These are phyloP conservation scores for Tetraselmis striata DNA, from an alignment of 139 green algal species.

Conservation along the genomic window DNA sequence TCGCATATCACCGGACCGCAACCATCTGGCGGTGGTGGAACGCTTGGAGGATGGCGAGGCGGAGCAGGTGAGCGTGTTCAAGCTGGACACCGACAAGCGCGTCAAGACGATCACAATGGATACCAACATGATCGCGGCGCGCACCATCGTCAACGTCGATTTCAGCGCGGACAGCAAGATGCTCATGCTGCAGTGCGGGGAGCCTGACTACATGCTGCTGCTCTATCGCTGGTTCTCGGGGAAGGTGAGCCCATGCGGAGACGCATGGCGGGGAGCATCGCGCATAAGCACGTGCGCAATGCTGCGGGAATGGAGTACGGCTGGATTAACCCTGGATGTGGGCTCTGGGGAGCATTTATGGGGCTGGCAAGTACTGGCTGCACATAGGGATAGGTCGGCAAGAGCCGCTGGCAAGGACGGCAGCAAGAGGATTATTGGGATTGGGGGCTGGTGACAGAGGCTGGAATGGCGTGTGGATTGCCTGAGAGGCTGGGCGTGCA, in stretches of 20 bases:
- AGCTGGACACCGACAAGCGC: neutral
- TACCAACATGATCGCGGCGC: neutral
- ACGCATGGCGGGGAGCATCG: too few relatives aligned
- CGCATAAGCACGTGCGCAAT: too few relatives aligned
- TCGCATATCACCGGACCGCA: neutral
- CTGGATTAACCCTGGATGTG: too few relatives aligned
- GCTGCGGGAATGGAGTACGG: too few relatives aligned
- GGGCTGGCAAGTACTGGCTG: too few relatives aligned
- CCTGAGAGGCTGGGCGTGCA: too few relatives aligned
- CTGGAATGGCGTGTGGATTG: too few relatives aligned
- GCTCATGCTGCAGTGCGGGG: neutral
- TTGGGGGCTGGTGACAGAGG: too few relatives aligned
- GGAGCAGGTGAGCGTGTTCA: neutral
- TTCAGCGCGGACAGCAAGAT: neutral
- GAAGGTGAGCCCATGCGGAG: neutral
- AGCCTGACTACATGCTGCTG: neutral
- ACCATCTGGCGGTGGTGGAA: neutral
- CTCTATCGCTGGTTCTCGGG: neutral
- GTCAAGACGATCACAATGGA: neutral
- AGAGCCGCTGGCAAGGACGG: too few relatives aligned
- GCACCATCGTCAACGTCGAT: neutral
- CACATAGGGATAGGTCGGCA: too few relatives aligned
- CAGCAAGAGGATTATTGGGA: too few relatives aligned
- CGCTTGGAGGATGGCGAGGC: neutral
- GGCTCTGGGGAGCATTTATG: too few relatives aligned